Percentiles rank a stretch among this genome's conserved stretches.
Conservation (phyloP, 2,329 filamentous ascomycete genomes). For the Hansfordia pulvinata region DNA sequence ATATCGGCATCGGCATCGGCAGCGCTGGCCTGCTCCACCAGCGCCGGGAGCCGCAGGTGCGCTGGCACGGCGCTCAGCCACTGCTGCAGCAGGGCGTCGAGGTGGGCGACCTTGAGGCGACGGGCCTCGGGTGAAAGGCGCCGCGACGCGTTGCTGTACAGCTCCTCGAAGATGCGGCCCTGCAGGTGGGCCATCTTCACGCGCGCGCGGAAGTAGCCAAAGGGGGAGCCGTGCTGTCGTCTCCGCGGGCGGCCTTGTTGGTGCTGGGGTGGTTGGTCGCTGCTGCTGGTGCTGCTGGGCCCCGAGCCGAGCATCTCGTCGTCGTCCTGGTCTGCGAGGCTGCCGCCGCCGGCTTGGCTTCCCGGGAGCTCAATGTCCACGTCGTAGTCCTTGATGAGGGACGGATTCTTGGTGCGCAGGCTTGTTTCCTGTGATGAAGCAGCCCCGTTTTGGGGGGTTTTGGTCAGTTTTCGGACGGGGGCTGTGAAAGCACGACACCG, state of each 20-base stretch:
- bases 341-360: too few species aligned
- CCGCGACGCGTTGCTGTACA: constrained; percentile 18
- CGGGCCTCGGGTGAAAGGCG: constrained; percentile 14
- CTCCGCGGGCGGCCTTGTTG: constrained; percentile 22
- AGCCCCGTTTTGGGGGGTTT: too few species aligned
- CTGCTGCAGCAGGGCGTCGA: constrained; percentile 17
- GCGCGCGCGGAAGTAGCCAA: constrained; percentile 24
- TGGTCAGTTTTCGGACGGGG: too few species aligned
- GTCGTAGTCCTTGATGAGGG: constrained; percentile 23
- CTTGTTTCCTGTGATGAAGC: constrained; percentile 17
- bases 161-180: constrained; percentile 24
- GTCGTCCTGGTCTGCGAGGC: constrained; percentile 15
- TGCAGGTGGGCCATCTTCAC: constrained; percentile 25
- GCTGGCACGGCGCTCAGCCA: constrained; percentile 21
- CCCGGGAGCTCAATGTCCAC: constrained; percentile 24
- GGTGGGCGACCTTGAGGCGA: constrained; percentile 11
- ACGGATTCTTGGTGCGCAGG: constrained; percentile 20
- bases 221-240: constrained; percentile 15
- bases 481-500: too few species aligned
- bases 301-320: too few species aligned
- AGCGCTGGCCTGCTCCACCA: too few species aligned
- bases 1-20: too few species aligned
- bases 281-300: too few species aligned
- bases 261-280: too few species aligned
- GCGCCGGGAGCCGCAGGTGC: constrained; percentile 17